Evolutionary conservation across 2,329 filamentous ascomycete genomes (phyloP), one percentile per base, ranked within the genome.

Genomic region (Seiridium unicorne): DNA sequence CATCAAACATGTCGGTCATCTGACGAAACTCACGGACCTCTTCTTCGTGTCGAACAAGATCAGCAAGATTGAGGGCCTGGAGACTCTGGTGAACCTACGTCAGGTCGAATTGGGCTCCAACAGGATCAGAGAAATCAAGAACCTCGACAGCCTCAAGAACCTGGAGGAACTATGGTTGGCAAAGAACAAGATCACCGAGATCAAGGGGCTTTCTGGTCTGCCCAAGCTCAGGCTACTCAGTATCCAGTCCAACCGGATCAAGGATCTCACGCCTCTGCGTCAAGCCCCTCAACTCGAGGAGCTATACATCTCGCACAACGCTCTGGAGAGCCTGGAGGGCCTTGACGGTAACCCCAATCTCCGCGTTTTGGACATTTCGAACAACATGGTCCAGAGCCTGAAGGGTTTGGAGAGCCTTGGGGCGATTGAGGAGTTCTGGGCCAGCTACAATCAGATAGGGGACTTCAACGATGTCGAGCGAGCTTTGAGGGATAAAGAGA

Each of bases 41-140:
- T 99, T 90, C 74, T 91, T 99, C 68, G 92, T 98, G 55, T 92
- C 96, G 72, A 98, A 99, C 77, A 95, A 95, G 75, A 96, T 99
- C 72, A 84, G 84, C 65, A 88, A 82, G 59, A 97, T 99, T 68
- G 94, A 98, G 70, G 89, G 89, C 11, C 79, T 99, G 8, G 89
- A 93, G 4, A 87, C 86, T 0, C 78, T 98, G 55, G 84, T 81
- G 11, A 86, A 90, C 63, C 77, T 99, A 66, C 88, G 86, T 62
- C 95, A 93, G 76, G 78, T 99, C 60, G 95, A 99, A 77, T 80
- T 99, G 46, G 95, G 91, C 3, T 96, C 93, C 18, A 99, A 99
- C 76, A 84, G 92, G 51, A 95, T 99, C 71, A 84, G 92, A 61
- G 89, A 94, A 73, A 93, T 99, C 60, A 84, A 93, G 70, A 95